These are phyloP conservation scores for Clavispora fructus DNA, from an alignment of 805 yeast genomes.

Conservation along the genomic window DNA sequence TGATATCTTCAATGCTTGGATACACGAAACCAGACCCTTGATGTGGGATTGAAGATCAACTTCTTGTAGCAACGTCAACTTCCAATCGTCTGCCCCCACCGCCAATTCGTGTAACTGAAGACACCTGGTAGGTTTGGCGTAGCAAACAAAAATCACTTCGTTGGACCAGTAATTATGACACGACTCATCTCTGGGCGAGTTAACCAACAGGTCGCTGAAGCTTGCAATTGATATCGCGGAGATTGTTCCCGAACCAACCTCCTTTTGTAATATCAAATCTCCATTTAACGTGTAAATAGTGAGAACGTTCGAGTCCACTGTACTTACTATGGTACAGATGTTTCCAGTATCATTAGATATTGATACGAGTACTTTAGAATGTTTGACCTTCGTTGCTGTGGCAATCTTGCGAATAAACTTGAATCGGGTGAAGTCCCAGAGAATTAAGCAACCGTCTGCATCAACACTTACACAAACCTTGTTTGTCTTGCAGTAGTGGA, in stretches of 20 bases:
- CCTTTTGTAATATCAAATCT: conserved; percentile 25
- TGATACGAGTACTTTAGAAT: conserved; percentile 27
- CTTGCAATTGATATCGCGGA: conserved; percentile 26
- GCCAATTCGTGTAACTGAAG: conserved; percentile 21
- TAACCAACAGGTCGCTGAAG: conserved; percentile 23
- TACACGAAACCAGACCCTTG: conserved; percentile 20
- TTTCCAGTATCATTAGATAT: conserved; percentile 54
- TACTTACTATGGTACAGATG: conserved; percentile 34
- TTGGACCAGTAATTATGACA: conserved; percentile 35
- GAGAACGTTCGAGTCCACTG: conserved; percentile 17
- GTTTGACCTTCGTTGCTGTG: conserved; percentile 12
- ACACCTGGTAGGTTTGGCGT: conserved; percentile 11
- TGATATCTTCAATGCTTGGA: conserved; percentile 23
- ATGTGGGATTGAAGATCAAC: conserved; percentile 5
- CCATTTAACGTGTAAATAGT: conserved; percentile 53
- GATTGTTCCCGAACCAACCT: conserved; percentile 14
- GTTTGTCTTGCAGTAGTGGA: conserved; percentile 48
- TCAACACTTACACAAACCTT: conserved; percentile 55
- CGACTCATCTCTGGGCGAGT: conserved; percentile 16
- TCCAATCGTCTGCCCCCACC: conserved; percentile 11
- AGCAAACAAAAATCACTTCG: conserved; percentile 29
- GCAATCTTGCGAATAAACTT: conserved; percentile 41
- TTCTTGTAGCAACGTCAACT: conserved; percentile 5
- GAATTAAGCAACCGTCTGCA: conserved; percentile 44
- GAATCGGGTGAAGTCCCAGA: conserved; percentile 62